Evolutionary conservation across 352 stramenopile genomes (phyloP), one percentile per base, ranked within the genome.

Genomic region (Phytopythium helicoides): DNA sequence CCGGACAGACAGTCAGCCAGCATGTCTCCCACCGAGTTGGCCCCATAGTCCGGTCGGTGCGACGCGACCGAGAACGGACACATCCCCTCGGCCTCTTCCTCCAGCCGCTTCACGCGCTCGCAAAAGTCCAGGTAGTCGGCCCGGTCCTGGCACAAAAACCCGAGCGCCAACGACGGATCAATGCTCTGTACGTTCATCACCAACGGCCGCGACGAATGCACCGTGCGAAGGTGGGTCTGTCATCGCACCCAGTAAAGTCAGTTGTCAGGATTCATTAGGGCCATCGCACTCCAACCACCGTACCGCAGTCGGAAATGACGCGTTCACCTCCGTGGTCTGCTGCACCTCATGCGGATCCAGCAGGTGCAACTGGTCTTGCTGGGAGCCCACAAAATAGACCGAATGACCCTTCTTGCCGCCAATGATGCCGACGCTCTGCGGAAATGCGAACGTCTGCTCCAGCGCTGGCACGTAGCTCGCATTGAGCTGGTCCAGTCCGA

Each of bases 361-460:
- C 15, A 94, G 61, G 51, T 90, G 81, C 39, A 97, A 57, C 23
- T 84, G 79, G 53, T 90, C 71, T 6, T 85, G 77, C 56, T 96
- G 82, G 6, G 89, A 78, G 26, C 92, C 94, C 34, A 98, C 96
- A 81, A 98, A 98, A 72, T 97, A 98, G 42, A 98, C 84, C 11
- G 95, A 97, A 69, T 97, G 91, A 8, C 92, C 77, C 34, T 95
- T 96, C 56, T 95, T 96, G 52, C 95, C 95, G 36, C 95, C 95
- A 28, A 98, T 86, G 60, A 98, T 95, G 9, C 95, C 95, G 18
- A 98, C 86, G 34, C 86, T 98, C 61, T 98, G 91, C 14, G 88
- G 87, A 38, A 98, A 92, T 52, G 74, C 63, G 48, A 98, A 92
- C 19, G 81, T 89, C 44, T 86, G 75, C 34, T 85, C 55, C 16